Conservation (phyloP, 202 grass and related monocot genomes). For the Dendrocalamus latiflorus region DNA sequence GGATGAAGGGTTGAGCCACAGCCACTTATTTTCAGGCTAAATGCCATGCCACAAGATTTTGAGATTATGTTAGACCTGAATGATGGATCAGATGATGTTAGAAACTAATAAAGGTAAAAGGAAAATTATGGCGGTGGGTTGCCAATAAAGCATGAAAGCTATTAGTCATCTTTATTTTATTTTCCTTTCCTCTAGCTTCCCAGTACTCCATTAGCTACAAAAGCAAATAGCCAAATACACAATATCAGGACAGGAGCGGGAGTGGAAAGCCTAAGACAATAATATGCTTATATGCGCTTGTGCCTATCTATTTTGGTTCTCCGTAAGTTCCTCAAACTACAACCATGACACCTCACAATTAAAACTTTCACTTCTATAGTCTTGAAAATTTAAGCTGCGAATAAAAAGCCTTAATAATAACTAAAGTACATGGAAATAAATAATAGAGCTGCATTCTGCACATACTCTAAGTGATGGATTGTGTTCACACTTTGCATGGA, state of each 20-base stretch:
- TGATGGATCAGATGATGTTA: neutral
- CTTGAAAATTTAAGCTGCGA: neutral
- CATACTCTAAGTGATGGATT: neutral
- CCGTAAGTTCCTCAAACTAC: neutral
- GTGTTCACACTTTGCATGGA: neutral
- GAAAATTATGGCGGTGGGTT: neutral
- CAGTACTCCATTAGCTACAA: neutral
- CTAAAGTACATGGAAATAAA: neutral
- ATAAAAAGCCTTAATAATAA: neutral
- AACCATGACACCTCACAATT: neutral
- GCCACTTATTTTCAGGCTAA: conserved; percentile 45
- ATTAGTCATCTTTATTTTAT: neutral
- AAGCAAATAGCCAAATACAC: conserved; percentile 6
- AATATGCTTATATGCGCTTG: neutral
- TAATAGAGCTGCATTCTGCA: neutral
- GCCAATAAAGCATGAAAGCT: conserved; percentile 6
- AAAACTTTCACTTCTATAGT: neutral
- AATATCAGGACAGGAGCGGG: neutral
- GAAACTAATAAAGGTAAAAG: conserved; percentile 25
- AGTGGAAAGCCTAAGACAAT: neutral
- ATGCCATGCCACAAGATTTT: conserved; percentile 38
- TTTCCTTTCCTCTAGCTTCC: neutral
- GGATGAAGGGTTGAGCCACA: conserved; percentile 33
- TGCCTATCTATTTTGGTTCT: neutral
- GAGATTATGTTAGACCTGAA: conserved; percentile 39